Percentiles rank a stretch among this genome's conserved stretches.
phyloP scores from a whole-genome alignment of 208 protist genomes.

The Trypanosoma platydactyli region DNA sequence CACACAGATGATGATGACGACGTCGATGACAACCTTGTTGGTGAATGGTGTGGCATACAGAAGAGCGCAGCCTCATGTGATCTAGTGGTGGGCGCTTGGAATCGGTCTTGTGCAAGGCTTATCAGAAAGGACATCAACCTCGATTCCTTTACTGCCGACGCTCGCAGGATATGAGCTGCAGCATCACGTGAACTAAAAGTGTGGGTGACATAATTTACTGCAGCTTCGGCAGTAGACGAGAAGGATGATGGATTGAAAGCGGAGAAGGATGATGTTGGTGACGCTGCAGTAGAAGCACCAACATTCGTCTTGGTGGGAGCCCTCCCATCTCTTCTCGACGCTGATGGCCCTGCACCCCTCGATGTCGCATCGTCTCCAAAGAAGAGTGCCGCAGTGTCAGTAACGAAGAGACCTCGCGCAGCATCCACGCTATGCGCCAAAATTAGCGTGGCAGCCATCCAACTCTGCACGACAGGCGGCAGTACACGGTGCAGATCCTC shows the following conservation, averaged over 20 bases:
- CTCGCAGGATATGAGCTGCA: slow-evolving; percentile 14
- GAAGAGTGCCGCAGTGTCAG: slow-evolving; percentile 5
- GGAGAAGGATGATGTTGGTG: no score
- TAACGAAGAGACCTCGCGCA: slow-evolving; percentile 29
- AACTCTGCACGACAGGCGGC: slow-evolving; percentile 65
- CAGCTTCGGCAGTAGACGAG: background rate
- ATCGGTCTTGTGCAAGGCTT: slow-evolving; percentile 7
- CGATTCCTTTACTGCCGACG: slow-evolving; percentile 20
- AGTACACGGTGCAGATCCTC: slow-evolving; percentile 52
- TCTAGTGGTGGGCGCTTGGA: background rate
- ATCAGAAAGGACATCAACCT: slow-evolving; percentile 26
- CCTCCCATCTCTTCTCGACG: background rate
- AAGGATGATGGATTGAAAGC: no score
- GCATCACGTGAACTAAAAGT: slow-evolving; percentile 7
- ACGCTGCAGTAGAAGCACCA: no score
- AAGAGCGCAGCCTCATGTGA: slow-evolving; percentile 12
- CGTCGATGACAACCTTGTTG: slow-evolving; percentile 23
- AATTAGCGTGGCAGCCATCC: slow-evolving; percentile 59
- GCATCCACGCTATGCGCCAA: slow-evolving; percentile 40
- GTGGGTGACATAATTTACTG: slow-evolving; percentile 4
- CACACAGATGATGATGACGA: slow-evolving; percentile 19
- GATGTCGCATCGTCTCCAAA: background rate
- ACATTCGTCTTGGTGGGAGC: no score
- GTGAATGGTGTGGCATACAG: slow-evolving; percentile 3
- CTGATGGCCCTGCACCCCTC: background rate